Conservation (phyloP, 1,284 basidiomycete genomes). For the Lentinula novae-zelandiae region DNA sequence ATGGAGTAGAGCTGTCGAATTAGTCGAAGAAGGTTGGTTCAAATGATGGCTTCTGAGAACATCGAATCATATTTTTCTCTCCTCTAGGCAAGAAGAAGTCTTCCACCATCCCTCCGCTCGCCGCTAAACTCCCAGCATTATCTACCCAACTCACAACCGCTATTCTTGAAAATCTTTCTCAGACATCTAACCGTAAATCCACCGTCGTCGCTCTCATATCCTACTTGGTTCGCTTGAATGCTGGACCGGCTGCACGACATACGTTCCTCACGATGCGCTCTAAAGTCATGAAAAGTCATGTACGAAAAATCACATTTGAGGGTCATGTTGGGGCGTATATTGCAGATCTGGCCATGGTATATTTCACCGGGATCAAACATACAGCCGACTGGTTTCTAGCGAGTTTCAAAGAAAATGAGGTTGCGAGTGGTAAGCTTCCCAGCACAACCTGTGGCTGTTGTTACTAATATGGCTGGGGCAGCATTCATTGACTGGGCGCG, state of each 20-base stretch:
- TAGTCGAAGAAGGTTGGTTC: slow-evolving; percentile 77
- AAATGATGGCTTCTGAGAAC: background rate
- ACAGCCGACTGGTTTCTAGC: slow-evolving; percentile 98
- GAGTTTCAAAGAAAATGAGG: slow-evolving; percentile 92
- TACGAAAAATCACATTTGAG: slow-evolving; percentile 87
- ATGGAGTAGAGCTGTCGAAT: slow-evolving; percentile 81
- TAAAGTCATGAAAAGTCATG: slow-evolving; percentile 71
- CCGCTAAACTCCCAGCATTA: slow-evolving; percentile 64
- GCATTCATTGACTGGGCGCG: slow-evolving; percentile 96
- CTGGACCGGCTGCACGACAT: slow-evolving; percentile 76
- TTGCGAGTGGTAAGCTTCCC: slow-evolving; percentile 76
- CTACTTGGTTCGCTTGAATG: slow-evolving; percentile 72
- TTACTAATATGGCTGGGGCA: slow-evolving; percentile 26
- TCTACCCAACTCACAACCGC: slow-evolving; percentile 70
- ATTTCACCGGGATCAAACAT: slow-evolving; percentile 90
- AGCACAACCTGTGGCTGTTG: slow-evolving; percentile 5
- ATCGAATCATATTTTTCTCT: background rate
- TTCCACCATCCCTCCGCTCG: slow-evolving; percentile 48
- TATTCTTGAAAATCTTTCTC: slow-evolving; percentile 72
- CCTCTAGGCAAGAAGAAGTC: slow-evolving; percentile 60
- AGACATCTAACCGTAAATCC: slow-evolving; percentile 77
- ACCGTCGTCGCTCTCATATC: slow-evolving; percentile 70
- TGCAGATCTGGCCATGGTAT: slow-evolving; percentile 77
- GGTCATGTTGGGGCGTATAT: slow-evolving; percentile 85
- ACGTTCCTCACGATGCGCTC: slow-evolving; percentile 82